Evolutionary conservation across 768 basidiomycete genomes (phyloP), one percentile per base, ranked within the genome.

Genomic region (Boletus edulis): DNA sequence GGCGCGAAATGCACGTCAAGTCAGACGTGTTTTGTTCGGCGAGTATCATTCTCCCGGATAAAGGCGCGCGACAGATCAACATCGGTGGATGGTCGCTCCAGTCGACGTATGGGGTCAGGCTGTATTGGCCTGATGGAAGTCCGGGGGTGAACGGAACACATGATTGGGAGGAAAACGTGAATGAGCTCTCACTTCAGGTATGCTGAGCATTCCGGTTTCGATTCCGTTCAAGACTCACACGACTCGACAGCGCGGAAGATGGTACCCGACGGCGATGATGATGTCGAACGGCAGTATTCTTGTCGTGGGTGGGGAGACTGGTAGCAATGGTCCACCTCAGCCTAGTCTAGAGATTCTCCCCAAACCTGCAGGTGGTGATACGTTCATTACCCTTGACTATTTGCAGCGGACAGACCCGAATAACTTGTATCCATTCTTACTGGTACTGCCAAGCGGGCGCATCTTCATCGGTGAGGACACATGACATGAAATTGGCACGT

Each of bases 21-120:
- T 76, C 86, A 11, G 87, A 92, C 60, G 87, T 91, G 13, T 92
- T 92, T 75, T 91, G 90, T 65, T 83, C 89, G 4, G 90, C 75
- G 11, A 81, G 82, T 42, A 73, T 92, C 42, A 80, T 88, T 34
- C 80, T 91, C 32, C 90, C 90, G 1, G 90, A 91, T 65, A 86
- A 84, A 57, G 83, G 72, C 15, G 90, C 75, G 4, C 57, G 70
- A 14, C 62, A 61, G 54, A 62, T 69, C 45, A 65, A 67, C 41
- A 31, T 72, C 10, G 63, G 67, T 17, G 76, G 74, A 6, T 82
- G 89, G 89, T 87, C 87, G 17, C 71, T 81, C 49, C 72, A 80
- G 3, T 89, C 88, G 18, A 89, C 88, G 10, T 86, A 74, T 48
- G 90, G 90, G 38, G 74, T 92, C 31, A 79, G 90, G 31, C 67